A percentile compares a stretch with the other conserved stretches of the same genome.
Conservation (phyloP, 1,284 basidiomycete species). For the Fomitopsis schrenkii region DNA sequence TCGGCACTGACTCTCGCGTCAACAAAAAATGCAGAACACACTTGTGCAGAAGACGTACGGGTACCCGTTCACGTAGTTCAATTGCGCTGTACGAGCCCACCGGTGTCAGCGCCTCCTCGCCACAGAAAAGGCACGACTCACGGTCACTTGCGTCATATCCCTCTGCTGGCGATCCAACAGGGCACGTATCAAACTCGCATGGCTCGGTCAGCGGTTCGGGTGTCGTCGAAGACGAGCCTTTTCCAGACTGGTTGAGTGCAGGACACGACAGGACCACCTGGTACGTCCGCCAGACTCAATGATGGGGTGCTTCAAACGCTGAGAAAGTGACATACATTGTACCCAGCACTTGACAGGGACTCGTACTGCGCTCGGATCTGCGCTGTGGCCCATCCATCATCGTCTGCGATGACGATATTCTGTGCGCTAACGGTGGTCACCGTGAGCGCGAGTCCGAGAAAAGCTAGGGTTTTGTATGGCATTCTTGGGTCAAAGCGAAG, state of each 20-base stretch:
- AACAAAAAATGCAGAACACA: neutral
- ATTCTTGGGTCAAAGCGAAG: neutral
- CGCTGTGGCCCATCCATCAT: conserved; percentile 40
- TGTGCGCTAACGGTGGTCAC: neutral
- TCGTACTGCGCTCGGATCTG: conserved; percentile 37
- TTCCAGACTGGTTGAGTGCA: conserved; percentile 40
- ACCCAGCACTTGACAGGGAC: conserved; percentile 30
- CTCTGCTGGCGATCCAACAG: conserved; percentile 36
- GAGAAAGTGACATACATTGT: conserved; percentile 24
- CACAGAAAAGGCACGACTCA: conserved; percentile 21
- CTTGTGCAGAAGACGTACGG: conserved; percentile 10
- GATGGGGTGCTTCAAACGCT: neutral
- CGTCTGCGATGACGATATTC: conserved; percentile 27
- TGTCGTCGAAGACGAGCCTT: conserved; percentile 29
- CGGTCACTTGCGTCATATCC: conserved; percentile 39
- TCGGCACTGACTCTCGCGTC: conserved; percentile 29
- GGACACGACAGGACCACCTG: conserved; percentile 41
- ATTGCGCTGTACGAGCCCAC: conserved; percentile 9
- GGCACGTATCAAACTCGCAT: conserved; percentile 38
- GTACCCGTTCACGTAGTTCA: conserved; percentile 22
- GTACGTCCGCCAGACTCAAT: too few species aligned
- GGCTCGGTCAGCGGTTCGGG: conserved; percentile 26
- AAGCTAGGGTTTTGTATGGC: neutral
- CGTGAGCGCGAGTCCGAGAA: neutral
- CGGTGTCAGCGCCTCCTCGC: neutral